Percentiles rank a stretch among this genome's conserved stretches.
Conservation (phyloP, 768 basidiomycete species). For the Tricholoma matsutake region DNA sequence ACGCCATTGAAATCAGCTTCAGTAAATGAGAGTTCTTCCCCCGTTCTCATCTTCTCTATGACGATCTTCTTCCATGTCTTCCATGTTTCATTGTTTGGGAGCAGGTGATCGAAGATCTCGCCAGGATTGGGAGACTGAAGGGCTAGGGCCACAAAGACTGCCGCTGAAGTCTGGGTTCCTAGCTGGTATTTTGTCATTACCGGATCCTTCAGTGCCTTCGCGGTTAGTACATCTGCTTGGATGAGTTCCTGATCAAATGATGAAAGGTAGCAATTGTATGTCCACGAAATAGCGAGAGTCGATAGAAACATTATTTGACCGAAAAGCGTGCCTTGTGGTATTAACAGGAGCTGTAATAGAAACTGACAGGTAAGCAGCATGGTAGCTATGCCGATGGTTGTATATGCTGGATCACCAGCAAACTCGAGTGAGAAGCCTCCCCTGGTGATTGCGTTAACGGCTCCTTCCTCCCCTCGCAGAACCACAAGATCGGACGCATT, state of each 20-base stretch:
- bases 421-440: slow-evolving; percentile 22
- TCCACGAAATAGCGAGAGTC: slow-evolving; percentile 27
- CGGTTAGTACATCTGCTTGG: background rate
- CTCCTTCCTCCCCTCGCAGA: slow-evolving; percentile 21
- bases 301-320: slow-evolving; percentile 30
- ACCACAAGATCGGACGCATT: slow-evolving; percentile 14
- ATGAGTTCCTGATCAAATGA: background rate
- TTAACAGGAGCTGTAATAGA: slow-evolving; percentile 30
- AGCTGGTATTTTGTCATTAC: background rate
- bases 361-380: slow-evolving; percentile 29
- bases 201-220: background rate
- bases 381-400: slow-evolving; percentile 16
- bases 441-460: slow-evolving; percentile 24
- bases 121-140: background rate
- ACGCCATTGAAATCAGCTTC: background rate
- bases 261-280: slow-evolving; percentile 25
- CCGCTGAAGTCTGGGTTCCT: background rate
- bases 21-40: background rate
- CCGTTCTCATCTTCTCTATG: background rate
- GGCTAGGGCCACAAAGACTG: background rate
- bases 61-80: background rate
- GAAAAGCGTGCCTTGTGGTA: slow-evolving; percentile 28
- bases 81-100: background rate
- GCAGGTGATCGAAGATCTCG: background rate
- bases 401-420: slow-evolving; percentile 8